A percentile compares a stretch with the other conserved stretches of the same genome.
Conservation (phyloP, 2,329 filamentous ascomycete species). For the Zymoseptoria brevis region DNA sequence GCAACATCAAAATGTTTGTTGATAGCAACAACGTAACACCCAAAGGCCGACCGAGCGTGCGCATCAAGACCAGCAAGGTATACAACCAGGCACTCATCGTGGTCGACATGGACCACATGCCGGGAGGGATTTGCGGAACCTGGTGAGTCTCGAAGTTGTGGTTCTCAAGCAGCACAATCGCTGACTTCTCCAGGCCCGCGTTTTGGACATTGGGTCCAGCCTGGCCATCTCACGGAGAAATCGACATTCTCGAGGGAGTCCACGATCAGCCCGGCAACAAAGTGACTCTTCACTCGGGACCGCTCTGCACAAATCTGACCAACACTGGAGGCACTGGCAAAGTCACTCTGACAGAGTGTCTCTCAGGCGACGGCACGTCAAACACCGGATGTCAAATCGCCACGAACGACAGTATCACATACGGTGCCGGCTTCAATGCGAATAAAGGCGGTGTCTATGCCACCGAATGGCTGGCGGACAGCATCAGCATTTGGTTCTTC, state of each 20-base stretch:
- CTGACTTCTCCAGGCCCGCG: constrained; percentile 42
- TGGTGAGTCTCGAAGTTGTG: constrained; percentile 39
- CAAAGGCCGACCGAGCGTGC: constrained; percentile 45
- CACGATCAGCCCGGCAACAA: constrained; percentile 28
- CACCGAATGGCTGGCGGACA: constrained; percentile 24
- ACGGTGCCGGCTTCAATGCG: constrained; percentile 30
- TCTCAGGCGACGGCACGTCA: constrained; percentile 34
- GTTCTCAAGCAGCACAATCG: neutral
- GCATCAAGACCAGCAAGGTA: constrained; percentile 57
- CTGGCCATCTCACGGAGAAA: constrained; percentile 33
- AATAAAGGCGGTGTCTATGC: constrained; percentile 42
- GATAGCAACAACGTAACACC: too few species aligned
- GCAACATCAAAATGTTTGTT: too few species aligned
- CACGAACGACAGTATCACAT: constrained; percentile 41
- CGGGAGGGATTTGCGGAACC: constrained; percentile 58
- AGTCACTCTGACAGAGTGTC: constrained; percentile 33
- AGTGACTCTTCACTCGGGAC: constrained; percentile 31
- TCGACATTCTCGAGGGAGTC: constrained; percentile 36
- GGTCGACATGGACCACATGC: constrained; percentile 66
- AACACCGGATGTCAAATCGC: constrained; percentile 33
- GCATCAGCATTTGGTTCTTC: constrained; percentile 33
- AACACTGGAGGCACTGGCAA: constrained; percentile 66
- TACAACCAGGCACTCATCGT: constrained; percentile 64
- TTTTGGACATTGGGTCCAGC: constrained; percentile 49
- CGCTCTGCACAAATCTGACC: constrained; percentile 26